phyloP scores from a whole-genome alignment of 805 yeast genomes.

The Phaffomyces antillensis region DNA sequence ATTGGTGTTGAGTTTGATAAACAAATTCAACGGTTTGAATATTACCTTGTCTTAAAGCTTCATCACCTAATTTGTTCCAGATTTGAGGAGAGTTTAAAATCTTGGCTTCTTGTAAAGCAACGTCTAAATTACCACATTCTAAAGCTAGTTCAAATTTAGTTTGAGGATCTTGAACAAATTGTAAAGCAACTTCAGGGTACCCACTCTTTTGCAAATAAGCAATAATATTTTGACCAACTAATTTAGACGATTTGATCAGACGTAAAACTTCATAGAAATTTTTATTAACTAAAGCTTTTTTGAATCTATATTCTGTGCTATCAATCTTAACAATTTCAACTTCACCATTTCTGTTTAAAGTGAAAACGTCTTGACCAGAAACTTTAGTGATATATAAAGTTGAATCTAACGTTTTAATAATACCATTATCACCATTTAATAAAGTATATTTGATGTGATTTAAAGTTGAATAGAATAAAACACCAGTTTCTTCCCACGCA shows the following conservation, averaged over 20 bases:
- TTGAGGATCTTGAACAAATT: slow-evolving; percentile 94
- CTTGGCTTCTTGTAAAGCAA: slow-evolving; percentile 86
- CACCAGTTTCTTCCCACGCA: slow-evolving; percentile 94
- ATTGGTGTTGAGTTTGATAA: slow-evolving; percentile 77
- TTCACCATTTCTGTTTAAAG: slow-evolving; percentile 79
- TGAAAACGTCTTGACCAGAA: slow-evolving; percentile 61
- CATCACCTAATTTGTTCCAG: slow-evolving; percentile 81
- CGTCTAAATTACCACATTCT: slow-evolving; percentile 82
- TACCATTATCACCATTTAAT: slow-evolving; percentile 92
- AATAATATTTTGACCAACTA: slow-evolving; percentile 96
- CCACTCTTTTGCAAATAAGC: slow-evolving; percentile 93
- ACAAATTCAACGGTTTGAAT: slow-evolving; percentile 77
- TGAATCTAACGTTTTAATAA: slow-evolving; percentile 84
- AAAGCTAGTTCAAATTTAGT: slow-evolving; percentile 93
- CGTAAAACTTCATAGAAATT: slow-evolving; percentile 89
- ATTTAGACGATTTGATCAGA: slow-evolving; percentile 77
- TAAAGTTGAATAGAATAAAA: slow-evolving; percentile 85
- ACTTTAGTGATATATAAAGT: slow-evolving; percentile 79
- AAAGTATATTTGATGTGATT: slow-evolving; percentile 93
- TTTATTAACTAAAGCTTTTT: slow-evolving; percentile 82
- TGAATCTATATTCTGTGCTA: slow-evolving; percentile 96
- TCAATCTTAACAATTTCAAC: slow-evolving; percentile 76
- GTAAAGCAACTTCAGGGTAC: slow-evolving; percentile 94
- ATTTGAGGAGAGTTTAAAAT: slow-evolving; percentile 56
- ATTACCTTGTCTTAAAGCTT: slow-evolving; percentile 88